Base-by-base conservation (phyloP, 805 yeast species). In the Monosporozyma unispora region DNA sequence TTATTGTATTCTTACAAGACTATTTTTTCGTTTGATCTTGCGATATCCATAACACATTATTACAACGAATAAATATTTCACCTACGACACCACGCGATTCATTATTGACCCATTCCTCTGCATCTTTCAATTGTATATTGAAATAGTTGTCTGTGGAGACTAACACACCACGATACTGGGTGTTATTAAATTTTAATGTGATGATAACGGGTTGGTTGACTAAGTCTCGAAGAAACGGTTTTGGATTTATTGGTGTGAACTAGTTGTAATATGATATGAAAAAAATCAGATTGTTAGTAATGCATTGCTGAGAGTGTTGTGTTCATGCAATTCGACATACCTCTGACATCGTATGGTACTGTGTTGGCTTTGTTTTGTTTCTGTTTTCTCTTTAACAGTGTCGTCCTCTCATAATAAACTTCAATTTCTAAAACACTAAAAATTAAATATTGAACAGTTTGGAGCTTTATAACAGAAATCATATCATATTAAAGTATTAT, bases 91-190 rank as follows among this genome's bases (percentile, higher is more conserved):
- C 78, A 45, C 77, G 76, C 25, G 71, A 66, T 45, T 69, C 72
- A 37, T 77, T 75, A 51, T 72, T 70, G 2, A 76, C 69, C 33
- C 73, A 67, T 62, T 80, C 82, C 48, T 72, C 76, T 1, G 82
- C 79, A 27, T 81, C 77, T 33, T 78, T 82, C 39, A 90, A 67
- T 61, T 86, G 89, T 31, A 93, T 55, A 59, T 93, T 93, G 91
- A 93, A 91, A 69, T 93, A 93, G 58, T 87, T 86, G 63, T 93
- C 99, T 22, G 87, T 84, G 1, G 96, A 80, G 3, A 81, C 68
- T 42, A 93, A 74, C 19, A 66, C 76, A 1, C 99, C 99, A 51
- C 72, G 77, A 67, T 93, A 93, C 64, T 89, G 95, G 10, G 96
- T 85, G 55, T 78, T 78, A 61, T 89, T 91, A 84, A 96, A 93